Evolutionary conservation across 83 land plant species (phyloP), one percentile per base, ranked within the genome.

Genomic region (Thuja plicata): DNA sequence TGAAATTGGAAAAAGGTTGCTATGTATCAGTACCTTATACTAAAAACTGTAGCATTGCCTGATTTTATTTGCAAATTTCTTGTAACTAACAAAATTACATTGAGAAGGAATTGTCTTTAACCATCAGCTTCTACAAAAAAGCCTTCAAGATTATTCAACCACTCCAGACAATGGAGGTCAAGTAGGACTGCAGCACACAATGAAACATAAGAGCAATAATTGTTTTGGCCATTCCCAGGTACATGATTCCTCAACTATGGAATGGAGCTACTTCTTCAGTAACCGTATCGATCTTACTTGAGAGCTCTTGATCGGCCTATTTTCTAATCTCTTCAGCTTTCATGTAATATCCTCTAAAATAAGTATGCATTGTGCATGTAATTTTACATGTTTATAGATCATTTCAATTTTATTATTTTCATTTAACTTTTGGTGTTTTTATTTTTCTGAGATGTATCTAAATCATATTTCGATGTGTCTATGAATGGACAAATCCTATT

Each of bases 81-180:
- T 74, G 78, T 74, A 74, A 30, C 13, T 74, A 34, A 30, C 37
- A 30, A 34, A 74, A 74, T 27, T 74, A 74, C 37, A 34, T 74
- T 12, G 10, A 74, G 3, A 74, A 60, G 66, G 37, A n/a, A 74
- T 38, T 78, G 5, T 78, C 45, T 17, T 5, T 78, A 17, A 8
- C 37, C 10, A 38, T 8, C 82, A 78, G 38, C 15, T 76, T 35
- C 16, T 13, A 38, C 81, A 78, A 38, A 21, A 78, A 16, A 27
- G 11, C 81, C 88, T 46, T 66, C n/a, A 71, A 76, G 74, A 87
- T 32, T 46, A 11, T 76, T 78, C 50, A 87, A 50, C 88, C 73
- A 38, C 34, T 35, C 19, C 45, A 37, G 45, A 78, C 43, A 78
- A 78, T 16, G 17, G 8, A 78, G 43, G 82, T 38, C 8, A 62